A percentile compares a stretch with the other conserved stretches of the same genome.
Evolutionary conservation across 164 flowering plant genomes (phyloP).

Genomic region (Echeveria elegans): DNA sequence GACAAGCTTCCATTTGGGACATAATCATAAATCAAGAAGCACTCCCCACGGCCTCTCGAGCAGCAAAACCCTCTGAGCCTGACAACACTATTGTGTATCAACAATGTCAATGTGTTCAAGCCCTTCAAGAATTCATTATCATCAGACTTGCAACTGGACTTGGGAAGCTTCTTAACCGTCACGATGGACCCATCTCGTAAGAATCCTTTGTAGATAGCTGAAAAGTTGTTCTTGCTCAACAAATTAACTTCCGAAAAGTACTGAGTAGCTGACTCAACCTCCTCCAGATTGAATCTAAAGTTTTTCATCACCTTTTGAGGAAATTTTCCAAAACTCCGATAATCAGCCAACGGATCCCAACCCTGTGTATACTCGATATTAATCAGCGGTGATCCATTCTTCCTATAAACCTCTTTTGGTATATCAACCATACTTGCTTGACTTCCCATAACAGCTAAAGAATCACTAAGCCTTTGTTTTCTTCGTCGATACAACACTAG

Average conservation of each 20-base stretch:
- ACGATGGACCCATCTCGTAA: slow-evolving; percentile 77
- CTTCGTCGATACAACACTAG: slow-evolving; percentile 22
- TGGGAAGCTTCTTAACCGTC: slow-evolving; percentile 68
- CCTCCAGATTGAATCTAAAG: slow-evolving; percentile 65
- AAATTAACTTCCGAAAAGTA: slow-evolving; percentile 74
- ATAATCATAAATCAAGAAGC: slow-evolving; percentile 78
- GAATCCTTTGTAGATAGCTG: slow-evolving; percentile 59
- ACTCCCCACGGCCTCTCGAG: slow-evolving; percentile 87
- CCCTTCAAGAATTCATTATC: slow-evolving; percentile 83
- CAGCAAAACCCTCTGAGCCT: slow-evolving; percentile 86
- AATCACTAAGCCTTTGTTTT: slow-evolving; percentile 28
- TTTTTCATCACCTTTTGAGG: slow-evolving; percentile 59
- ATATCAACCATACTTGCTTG: slow-evolving; percentile 20
- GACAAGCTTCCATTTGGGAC: slow-evolving; percentile 64
- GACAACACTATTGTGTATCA: slow-evolving; percentile 75
- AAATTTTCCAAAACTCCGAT: slow-evolving; percentile 27
- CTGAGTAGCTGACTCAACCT: slow-evolving; percentile 86
- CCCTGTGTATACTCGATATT: slow-evolving; percentile 82
- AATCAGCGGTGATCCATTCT: slow-evolving; percentile 68
- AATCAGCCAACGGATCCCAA: slow-evolving; percentile 79
- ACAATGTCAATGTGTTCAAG: slow-evolving; percentile 48
- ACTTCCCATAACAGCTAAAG: slow-evolving; percentile 23
- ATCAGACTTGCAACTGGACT: slow-evolving; percentile 76
- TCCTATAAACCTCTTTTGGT: slow-evolving; percentile 45
- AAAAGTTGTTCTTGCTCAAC: slow-evolving; percentile 70